A percentile compares a stretch with the other conserved stretches of the same genome.
These are phyloP conservation scores for Bombardia bombarda DNA, from an alignment of 495 filamentous ascomycete species.

Conservation along the genomic window DNA sequence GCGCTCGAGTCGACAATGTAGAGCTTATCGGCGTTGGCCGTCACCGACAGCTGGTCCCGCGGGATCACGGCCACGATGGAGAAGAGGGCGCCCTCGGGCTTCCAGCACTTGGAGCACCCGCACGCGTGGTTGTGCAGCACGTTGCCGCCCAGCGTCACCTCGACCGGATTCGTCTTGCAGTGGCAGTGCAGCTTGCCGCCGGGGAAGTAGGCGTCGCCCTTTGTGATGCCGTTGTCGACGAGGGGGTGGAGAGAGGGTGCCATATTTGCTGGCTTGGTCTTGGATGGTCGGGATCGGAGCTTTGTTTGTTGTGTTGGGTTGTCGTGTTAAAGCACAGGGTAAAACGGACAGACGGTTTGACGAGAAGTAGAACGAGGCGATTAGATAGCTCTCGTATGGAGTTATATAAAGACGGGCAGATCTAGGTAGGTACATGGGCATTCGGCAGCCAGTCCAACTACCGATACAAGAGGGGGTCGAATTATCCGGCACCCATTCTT, in stretches of 20 bases:
- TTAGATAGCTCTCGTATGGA: background rate
- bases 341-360: background rate
- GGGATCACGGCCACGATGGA: slow-evolving; percentile 50
- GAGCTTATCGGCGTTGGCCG: slow-evolving; percentile 45
- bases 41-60: slow-evolving; percentile 35
- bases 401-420: background rate
- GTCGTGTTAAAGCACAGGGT: background rate
- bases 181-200: slow-evolving; percentile 50
- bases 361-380: background rate
- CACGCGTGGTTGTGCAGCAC: slow-evolving; percentile 58
- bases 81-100: slow-evolving; percentile 49
- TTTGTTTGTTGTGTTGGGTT: background rate
- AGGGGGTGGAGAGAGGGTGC: slow-evolving; percentile 47
- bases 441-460: slow-evolving; percentile 1
- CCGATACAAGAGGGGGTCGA: background rate
- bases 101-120: slow-evolving; percentile 61
- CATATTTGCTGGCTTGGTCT: slow-evolving; percentile 14
- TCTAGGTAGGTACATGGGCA: background rate
- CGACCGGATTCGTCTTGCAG: slow-evolving; percentile 41
- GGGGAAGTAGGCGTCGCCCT: slow-evolving; percentile 36
- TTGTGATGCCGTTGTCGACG: slow-evolving; percentile 45
- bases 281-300: background rate
- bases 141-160: slow-evolving; percentile 42
- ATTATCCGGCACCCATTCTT: slow-evolving; percentile 2
- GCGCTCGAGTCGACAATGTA: slow-evolving; percentile 42